These are phyloP conservation scores for Ichthyophthirius multifiliis DNA, from an alignment of 169 alveolate species.

Conservation along the genomic window DNA sequence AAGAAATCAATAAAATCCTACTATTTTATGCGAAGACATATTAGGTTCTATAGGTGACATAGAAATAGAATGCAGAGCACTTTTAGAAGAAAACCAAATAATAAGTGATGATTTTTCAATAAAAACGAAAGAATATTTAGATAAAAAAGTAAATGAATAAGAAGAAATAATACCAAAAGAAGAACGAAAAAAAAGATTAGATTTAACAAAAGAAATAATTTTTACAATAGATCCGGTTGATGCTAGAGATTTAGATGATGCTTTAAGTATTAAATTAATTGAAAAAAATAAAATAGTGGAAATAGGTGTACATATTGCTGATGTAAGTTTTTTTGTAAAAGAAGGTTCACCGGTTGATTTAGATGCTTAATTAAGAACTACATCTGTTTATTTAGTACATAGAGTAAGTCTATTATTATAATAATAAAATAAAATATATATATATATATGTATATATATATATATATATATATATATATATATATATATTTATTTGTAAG, in stretches of 20 bases:
- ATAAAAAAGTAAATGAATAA: conserved; percentile 40
- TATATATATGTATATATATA: too few species aligned
- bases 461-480: too few species aligned
- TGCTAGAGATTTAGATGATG: conserved; percentile 87
- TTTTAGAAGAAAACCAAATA: conserved; percentile 50
- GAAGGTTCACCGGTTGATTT: conserved; percentile 66
- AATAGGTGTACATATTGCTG: conserved; percentile 88
- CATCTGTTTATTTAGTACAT: conserved; percentile 82
- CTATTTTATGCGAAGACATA: conserved; percentile 41
- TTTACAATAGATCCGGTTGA: conserved; percentile 82
- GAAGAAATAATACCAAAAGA: conserved; percentile 51
- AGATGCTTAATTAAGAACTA: conserved; percentile 74
- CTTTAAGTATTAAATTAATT: conserved; percentile 67
- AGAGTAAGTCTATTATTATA: conserved; percentile 35
- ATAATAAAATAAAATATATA: too few species aligned
- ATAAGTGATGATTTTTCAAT: conserved; percentile 58
- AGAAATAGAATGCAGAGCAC: conserved; percentile 70
- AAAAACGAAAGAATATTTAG: conserved; percentile 40
- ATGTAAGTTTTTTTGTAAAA: conserved; percentile 74
- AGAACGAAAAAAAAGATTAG: conserved; percentile 62
- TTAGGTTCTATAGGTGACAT: conserved; percentile 79
- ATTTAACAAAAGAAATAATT: conserved; percentile 68
- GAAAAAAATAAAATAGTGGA: conserved; percentile 63
- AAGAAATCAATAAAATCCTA: too few species aligned
- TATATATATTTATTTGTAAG: too few species aligned